Evolutionary conservation across 805 yeast genomes (phyloP).

Genomic region (Ascoidea asiatica): DNA sequence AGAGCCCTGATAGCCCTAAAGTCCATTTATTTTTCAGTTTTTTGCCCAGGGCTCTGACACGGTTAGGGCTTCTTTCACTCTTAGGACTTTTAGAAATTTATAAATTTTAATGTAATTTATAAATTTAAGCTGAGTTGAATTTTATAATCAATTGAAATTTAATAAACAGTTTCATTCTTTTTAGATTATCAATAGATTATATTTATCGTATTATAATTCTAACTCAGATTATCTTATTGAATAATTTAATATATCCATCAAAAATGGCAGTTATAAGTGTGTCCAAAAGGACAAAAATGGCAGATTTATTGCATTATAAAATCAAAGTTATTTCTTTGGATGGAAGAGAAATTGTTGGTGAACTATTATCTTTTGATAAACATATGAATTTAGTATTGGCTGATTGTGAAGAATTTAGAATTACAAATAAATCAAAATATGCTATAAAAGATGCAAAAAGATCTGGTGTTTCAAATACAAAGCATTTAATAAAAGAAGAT

Average conservation of each 20-base stretch:
- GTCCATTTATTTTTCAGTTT: no score
- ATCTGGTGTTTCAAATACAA: slow-evolving; percentile 21
- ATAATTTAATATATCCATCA: not conserved
- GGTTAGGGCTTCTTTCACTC: no score
- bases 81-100: no score
- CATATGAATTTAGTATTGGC: slow-evolving; percentile 77
- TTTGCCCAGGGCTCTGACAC: no score
- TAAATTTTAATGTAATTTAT: no score
- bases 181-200: no score
- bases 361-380: slow-evolving; percentile 76
- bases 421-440: slow-evolving; percentile 42
- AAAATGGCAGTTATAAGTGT: not conserved
- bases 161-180: no score
- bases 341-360: slow-evolving; percentile 66
- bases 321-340: slow-evolving; percentile 68
- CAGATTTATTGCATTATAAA: slow-evolving; percentile 62
- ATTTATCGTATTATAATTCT: no score
- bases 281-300: slow-evolving; percentile 6
- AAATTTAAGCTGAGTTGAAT: no score
- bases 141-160: no score
- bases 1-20: no score
- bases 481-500: slow-evolving; percentile 37
- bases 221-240: no score
- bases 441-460: slow-evolving; percentile 22
- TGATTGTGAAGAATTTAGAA: slow-evolving; percentile 73